Base-by-base conservation (phyloP, 495 filamentous ascomycete genomes). In the Trichoderma asperelloides region DNA sequence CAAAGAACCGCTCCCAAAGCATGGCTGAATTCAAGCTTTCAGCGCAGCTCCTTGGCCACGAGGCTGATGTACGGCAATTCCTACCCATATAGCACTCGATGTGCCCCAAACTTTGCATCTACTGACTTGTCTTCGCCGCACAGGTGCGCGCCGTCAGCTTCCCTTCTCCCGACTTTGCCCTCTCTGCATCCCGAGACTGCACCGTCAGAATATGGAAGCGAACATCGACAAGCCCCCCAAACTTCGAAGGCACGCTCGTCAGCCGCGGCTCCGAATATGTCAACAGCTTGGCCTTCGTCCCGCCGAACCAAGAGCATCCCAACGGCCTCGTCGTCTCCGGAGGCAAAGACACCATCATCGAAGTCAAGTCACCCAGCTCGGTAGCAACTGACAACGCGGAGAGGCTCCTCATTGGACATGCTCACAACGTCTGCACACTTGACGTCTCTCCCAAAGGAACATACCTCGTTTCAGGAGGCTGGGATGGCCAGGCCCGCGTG, bases 121-220 rank as follows among this genome's bases (percentile, higher is more conserved):
- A 21, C 57, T 65, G 62, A 25, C 60, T 25, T 2, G n/a, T 66
- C 51, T 33, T 57, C 49, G 71, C 51, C 66, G 49, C 64, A 3
- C 71, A 98, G 95, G 95, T 99, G 74, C 92, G 95, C 69, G 87
- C 85, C 69, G 91, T 99, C 69, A 81, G 80, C 74, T 98, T 95
- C 73, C 91, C 93, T 18, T 80, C 82, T 62, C 79, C 90, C 66
- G 86, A 90, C 69, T 78, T 86, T 63, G 78, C 96, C 39, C 75
- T 96, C 67, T 96, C 95, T 15, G 91, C 91, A 25, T 97, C 94
- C 65, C 85, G 96, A 76, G 96, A 98, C 82, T 87, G 87, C 66
- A 96, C 93, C 3, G 93, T 96, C 47, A 88, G 93, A 41, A 75
- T 91, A 60, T 99, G 96, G 96, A 91, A 87, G 70, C 77, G 78